Conservation (phyloP, 139 green algal genomes). For the Haematococcus sp. region DNA sequence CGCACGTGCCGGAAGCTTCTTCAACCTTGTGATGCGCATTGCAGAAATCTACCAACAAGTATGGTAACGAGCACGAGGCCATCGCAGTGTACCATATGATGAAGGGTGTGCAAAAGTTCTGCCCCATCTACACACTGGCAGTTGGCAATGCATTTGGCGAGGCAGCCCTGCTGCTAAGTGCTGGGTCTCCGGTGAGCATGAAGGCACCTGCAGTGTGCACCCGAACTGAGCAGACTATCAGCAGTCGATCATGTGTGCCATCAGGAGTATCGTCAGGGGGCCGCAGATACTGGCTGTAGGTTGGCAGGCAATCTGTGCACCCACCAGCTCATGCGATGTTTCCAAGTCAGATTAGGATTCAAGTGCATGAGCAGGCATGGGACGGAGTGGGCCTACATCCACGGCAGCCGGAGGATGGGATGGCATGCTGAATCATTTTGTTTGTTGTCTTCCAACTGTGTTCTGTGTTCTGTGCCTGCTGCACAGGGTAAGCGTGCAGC, state of each 20-base stretch:
- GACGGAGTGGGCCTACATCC: too few species aligned
- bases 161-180: conserved; percentile 91
- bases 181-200: conserved; percentile 70
- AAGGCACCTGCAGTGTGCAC: background rate
- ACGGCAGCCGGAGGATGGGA: too few species aligned
- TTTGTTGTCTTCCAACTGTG: too few species aligned
- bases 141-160: conserved; percentile 96
- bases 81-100: conserved; percentile 99
- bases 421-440: too few species aligned
- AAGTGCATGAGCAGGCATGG: too few species aligned
- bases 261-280: too few species aligned
- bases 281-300: too few species aligned
- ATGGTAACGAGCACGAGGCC: conserved; percentile 96
- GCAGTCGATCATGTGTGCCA: background rate
- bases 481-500: conserved; percentile 88
- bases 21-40: background rate
- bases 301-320: too few species aligned
- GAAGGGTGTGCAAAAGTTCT: conserved; percentile 86
- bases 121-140: conserved; percentile 84
- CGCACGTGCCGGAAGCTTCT: too few species aligned
- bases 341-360: too few species aligned
- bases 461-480: too few species aligned
- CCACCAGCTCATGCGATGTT: too few species aligned
- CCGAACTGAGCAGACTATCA: background rate
- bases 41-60: conserved; percentile 89